phyloP scores from a whole-genome alignment of 2,329 filamentous ascomycete species.

The Microdochium nivale region DNA sequence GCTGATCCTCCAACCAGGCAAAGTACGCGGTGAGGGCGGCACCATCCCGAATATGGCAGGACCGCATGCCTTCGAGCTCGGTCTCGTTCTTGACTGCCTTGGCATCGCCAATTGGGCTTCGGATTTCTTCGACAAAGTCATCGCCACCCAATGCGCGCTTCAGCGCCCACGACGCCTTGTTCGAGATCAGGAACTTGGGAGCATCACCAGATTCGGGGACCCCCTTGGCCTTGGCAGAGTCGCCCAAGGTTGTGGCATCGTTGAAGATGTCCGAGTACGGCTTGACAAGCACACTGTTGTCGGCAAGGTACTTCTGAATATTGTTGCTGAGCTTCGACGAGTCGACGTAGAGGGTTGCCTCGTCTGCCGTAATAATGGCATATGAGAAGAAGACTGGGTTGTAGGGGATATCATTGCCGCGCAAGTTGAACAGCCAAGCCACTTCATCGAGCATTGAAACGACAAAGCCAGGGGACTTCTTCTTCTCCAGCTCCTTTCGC shows the following conservation, averaged over 20 bases:
- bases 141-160: constrained; percentile 81
- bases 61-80: constrained; percentile 86
- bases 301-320: constrained; percentile 59
- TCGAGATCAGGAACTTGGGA: constrained; percentile 78
- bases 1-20: constrained; percentile 89
- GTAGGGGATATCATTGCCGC: constrained; percentile 91
- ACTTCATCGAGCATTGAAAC: constrained; percentile 95
- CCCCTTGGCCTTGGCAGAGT: constrained; percentile 23
- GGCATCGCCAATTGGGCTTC: constrained; percentile 80
- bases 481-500: constrained; percentile 86
- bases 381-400: constrained; percentile 99
- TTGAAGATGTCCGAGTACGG: constrained; percentile 77
- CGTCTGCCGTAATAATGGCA: constrained; percentile 70
- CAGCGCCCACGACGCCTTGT: constrained; percentile 86
- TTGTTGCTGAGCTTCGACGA: constrained; percentile 65
- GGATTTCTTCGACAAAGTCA: constrained; percentile 72
- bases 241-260: constrained; percentile 60
- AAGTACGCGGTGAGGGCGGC: constrained; percentile 88
- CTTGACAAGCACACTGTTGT: constrained; percentile 63
- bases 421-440: constrained; percentile 96
- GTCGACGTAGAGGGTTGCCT: constrained; percentile 78
- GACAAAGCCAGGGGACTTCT: constrained; percentile 77
- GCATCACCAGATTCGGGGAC: constrained; percentile 19
- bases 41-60: constrained; percentile 89
- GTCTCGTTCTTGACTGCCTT: constrained; percentile 92